Evolutionary conservation across 306 rosid species (phyloP).

Genomic region (Castanea sativa): DNA sequence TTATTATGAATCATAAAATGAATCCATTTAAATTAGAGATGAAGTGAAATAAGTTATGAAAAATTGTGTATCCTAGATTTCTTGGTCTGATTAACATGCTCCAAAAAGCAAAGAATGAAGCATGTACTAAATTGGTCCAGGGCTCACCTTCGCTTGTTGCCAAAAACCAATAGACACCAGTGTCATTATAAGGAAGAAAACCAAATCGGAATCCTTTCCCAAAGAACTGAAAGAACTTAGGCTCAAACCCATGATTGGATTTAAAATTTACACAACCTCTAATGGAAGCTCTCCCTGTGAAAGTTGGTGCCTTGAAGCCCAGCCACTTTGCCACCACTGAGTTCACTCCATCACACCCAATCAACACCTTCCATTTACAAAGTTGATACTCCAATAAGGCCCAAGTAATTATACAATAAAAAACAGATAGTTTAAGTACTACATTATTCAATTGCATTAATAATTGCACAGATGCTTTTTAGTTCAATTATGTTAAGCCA

Average conservation of each 20-base stretch:
- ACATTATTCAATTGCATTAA: too few species aligned
- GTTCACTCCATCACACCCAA: slow-evolving; percentile 90
- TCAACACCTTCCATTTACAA: slow-evolving; percentile 45
- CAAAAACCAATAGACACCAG: slow-evolving; percentile 53
- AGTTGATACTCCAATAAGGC: not conserved
- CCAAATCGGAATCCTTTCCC: slow-evolving; percentile 60
- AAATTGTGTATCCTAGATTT: too few species aligned
- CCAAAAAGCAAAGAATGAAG: not conserved
- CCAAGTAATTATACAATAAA: not conserved
- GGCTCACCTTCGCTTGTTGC: slow-evolving; percentile 50
- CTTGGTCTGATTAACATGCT: too few species aligned
- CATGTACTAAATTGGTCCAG: not conserved
- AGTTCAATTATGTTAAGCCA: too few species aligned
- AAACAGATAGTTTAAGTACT: not conserved
- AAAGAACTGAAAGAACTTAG: slow-evolving; percentile 31
- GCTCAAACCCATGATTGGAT: slow-evolving; percentile 35
- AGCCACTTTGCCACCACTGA: slow-evolving; percentile 71
- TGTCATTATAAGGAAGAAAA: slow-evolving; percentile 44
- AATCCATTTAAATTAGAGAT: too few species aligned
- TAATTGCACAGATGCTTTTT: too few species aligned
- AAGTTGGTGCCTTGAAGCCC: slow-evolving; percentile 50
- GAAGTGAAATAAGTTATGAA: too few species aligned
- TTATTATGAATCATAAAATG: too few species aligned
- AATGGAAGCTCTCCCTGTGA: slow-evolving; percentile 44
- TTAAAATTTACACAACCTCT: slow-evolving; percentile 43